These are phyloP conservation scores for Drechslera avenae DNA, from an alignment of 2,329 filamentous ascomycete species.

Conservation along the genomic window DNA sequence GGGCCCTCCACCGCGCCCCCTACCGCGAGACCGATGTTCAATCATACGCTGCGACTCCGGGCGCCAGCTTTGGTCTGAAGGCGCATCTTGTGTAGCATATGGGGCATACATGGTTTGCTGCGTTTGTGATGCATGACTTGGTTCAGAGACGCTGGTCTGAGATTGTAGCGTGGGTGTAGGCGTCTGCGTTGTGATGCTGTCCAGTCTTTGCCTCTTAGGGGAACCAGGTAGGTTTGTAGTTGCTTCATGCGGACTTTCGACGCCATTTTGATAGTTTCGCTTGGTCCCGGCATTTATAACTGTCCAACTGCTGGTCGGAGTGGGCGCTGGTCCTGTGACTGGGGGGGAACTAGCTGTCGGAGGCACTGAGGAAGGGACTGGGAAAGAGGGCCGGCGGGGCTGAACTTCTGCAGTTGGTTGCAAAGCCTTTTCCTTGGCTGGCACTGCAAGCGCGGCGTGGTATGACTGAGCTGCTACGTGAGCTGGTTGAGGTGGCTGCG, in stretches of 20 bases:
- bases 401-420: constrained; percentile 2
- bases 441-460: not conserved
- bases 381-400: constrained; percentile 7
- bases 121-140: constrained; percentile 31
- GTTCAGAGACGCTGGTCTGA: constrained; percentile 38
- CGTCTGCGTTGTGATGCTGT: constrained; percentile 23
- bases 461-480: not conserved
- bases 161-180: constrained; percentile 29
- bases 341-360: constrained; percentile 27
- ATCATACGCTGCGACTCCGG: constrained; percentile 37
- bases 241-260: constrained; percentile 38
- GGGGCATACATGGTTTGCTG: constrained; percentile 30
- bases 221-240: constrained; percentile 43
- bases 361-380: constrained; percentile 1
- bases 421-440: not conserved
- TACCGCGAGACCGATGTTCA: constrained; percentile 41
- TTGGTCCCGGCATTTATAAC: constrained; percentile 52
- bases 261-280: constrained; percentile 44
- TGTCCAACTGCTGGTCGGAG: constrained; percentile 49
- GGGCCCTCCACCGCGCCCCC: constrained; percentile 50
- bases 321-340: constrained; percentile 21
- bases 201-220: constrained; percentile 54
- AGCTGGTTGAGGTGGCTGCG: not conserved
- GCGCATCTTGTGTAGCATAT: constrained; percentile 37
- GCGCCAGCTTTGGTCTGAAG: constrained; percentile 41